These are phyloP conservation scores for Pythium utonaiense DNA, from an alignment of 352 stramenopile genomes.

Conservation along the genomic window DNA sequence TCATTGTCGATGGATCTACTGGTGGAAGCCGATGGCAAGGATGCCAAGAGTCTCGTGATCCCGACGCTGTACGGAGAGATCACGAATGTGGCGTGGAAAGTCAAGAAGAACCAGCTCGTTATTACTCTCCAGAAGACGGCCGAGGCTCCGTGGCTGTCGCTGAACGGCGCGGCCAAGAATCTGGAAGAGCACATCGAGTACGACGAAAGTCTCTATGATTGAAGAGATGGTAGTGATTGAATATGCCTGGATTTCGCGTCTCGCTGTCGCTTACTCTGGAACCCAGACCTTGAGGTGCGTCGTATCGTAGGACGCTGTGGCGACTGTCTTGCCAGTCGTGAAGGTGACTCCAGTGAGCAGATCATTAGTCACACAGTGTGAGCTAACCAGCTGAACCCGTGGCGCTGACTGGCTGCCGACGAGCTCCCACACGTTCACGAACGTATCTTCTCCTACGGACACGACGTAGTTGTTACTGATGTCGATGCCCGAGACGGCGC, in stretches of 20 bases:
- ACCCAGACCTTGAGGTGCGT: slow-evolving; percentile 70
- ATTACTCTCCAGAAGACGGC: slow-evolving; percentile 68
- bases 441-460: slow-evolving; percentile 74
- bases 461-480: slow-evolving; percentile 43
- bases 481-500: slow-evolving; percentile 64
- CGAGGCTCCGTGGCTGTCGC: slow-evolving; percentile 59
- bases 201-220: slow-evolving; percentile 78
- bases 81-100: slow-evolving; percentile 55
- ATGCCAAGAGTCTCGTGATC: slow-evolving; percentile 70
- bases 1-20: slow-evolving; percentile 75
- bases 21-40: slow-evolving; percentile 27
- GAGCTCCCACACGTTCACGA: slow-evolving; percentile 77
- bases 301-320: slow-evolving; percentile 64
- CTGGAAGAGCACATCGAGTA: slow-evolving; percentile 86
- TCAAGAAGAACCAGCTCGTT: slow-evolving; percentile 56
- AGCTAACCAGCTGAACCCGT: slow-evolving; percentile 52
- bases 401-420: slow-evolving; percentile 18
- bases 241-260: neutral
- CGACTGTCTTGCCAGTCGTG: slow-evolving; percentile 37
- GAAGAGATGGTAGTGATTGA: slow-evolving; percentile 10
- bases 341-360: slow-evolving; percentile 61
- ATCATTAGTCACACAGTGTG: slow-evolving; percentile 58
- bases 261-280: slow-evolving; percentile 33
- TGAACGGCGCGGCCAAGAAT: slow-evolving; percentile 80
- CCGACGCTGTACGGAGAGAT: slow-evolving; percentile 68